Percentiles rank a stretch among this genome's conserved stretches.
These are phyloP conservation scores for Cercospora brassicicola DNA, from an alignment of 2,329 filamentous ascomycete genomes.

Conservation along the genomic window DNA sequence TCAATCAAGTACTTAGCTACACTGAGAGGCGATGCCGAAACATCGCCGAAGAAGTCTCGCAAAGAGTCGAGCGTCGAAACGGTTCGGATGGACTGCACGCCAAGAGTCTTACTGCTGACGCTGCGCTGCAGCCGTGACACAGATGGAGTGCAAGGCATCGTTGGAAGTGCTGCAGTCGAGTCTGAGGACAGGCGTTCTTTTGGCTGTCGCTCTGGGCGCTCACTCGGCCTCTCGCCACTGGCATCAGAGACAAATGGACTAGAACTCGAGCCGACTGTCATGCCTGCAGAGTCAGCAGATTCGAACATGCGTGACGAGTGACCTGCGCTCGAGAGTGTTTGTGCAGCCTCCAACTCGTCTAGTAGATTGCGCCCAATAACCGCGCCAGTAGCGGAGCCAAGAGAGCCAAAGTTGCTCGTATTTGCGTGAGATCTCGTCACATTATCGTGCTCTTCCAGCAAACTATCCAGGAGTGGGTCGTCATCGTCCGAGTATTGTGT, in stretches of 20 bases:
- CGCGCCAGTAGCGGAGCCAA: conserved; percentile 26
- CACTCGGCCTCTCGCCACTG: conserved; percentile 5
- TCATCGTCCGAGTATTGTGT: conserved; percentile 1
- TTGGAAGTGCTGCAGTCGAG: conserved; percentile 15
- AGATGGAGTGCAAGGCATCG: neutral
- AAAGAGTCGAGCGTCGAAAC: conserved; percentile 30
- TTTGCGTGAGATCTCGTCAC: conserved; percentile 10
- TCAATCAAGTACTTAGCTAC: conserved; percentile 37
- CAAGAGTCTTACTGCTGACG: conserved; percentile 21
- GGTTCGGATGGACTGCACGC: conserved; percentile 13
- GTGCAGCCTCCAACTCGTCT: conserved; percentile 37
- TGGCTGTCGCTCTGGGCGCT: neutral
- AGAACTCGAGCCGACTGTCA: conserved; percentile 9
- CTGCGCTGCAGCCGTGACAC: conserved; percentile 1
- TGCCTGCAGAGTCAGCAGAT: conserved; percentile 1
- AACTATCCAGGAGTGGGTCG: conserved; percentile 10
- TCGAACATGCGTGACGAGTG: neutral
- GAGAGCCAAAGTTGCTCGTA: conserved; percentile 28
- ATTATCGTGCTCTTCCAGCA: conserved; percentile 2
- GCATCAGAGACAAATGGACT: conserved; percentile 16
- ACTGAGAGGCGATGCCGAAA: conserved; percentile 33
- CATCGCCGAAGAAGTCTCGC: conserved; percentile 31
- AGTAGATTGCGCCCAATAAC: conserved; percentile 37
- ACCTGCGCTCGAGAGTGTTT: conserved; percentile 11
- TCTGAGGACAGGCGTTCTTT: conserved; percentile 10